Conservation (phyloP, 257 asterid species). For the Plantago ovata region DNA sequence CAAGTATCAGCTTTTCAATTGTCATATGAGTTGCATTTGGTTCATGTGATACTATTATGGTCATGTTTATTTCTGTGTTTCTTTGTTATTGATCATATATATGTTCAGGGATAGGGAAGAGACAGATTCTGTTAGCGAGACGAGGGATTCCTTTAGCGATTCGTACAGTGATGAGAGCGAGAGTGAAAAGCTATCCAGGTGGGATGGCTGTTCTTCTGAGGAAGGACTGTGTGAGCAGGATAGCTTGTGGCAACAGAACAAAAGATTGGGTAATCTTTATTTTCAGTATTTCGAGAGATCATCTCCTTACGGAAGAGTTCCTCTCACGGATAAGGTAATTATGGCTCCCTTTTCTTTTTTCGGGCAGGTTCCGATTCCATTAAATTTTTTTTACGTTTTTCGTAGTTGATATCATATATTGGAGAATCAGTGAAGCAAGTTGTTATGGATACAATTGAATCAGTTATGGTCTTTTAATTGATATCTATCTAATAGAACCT, state of each 20-base stretch:
- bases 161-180: conserved; percentile 71
- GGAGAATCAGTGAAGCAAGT: conserved; percentile 17
- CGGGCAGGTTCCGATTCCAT: background rate
- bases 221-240: conserved; percentile 51
- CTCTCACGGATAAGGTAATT: conserved; percentile 64
- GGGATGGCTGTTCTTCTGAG: conserved; percentile 70
- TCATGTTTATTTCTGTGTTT: background rate
- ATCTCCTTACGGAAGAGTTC: conserved; percentile 68
- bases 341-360: background rate
- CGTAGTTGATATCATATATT: conserved; percentile 2
- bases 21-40: background rate
- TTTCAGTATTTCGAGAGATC: conserved; percentile 61
- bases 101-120: conserved; percentile 40
- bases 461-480: conserved; percentile 18
- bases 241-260: conserved; percentile 36
- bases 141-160: conserved; percentile 66
- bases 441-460: conserved; percentile 25
- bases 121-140: conserved; percentile 49
- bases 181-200: conserved; percentile 57
- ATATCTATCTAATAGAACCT: conserved; percentile 18
- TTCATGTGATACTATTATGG: background rate
- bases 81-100: background rate
- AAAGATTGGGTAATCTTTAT: conserved; percentile 60
- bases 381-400: background rate
- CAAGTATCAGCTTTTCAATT: too few species aligned